Evolutionary conservation across 2,329 filamentous ascomycete species (phyloP).

Genomic region (Alternaria postmessia): DNA sequence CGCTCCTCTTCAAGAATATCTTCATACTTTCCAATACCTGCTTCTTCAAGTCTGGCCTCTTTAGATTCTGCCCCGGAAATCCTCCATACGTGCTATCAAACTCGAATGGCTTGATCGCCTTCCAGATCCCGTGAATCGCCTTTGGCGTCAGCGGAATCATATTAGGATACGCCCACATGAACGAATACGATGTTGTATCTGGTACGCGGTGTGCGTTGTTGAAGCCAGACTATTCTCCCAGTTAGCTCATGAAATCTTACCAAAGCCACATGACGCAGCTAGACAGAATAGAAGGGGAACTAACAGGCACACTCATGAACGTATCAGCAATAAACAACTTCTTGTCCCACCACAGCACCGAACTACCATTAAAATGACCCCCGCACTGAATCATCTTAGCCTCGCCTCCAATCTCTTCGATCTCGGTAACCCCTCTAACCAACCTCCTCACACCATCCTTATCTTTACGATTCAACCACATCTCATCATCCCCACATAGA

Average conservation of each 20-base stretch:
- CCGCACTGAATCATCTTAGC: constrained; percentile 73
- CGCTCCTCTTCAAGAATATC: constrained; percentile 69
- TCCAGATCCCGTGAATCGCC: constrained; percentile 74
- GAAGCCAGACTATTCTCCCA: constrained; percentile 36
- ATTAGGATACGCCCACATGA: constrained; percentile 72
- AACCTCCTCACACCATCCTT: constrained; percentile 54
- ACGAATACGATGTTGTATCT: constrained; percentile 65
- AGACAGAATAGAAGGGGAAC: constrained; percentile 23
- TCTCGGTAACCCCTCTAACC: constrained; percentile 52
- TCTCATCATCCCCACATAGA: constrained; percentile 68
- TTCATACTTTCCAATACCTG: constrained; percentile 79
- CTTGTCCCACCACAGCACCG: constrained; percentile 67
- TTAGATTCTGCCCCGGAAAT: constrained; percentile 70
- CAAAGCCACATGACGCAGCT: neutral
- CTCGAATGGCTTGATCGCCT: constrained; percentile 66
- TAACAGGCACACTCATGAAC: constrained; percentile 71
- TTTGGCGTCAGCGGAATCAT: constrained; percentile 72
- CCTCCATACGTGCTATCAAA: constrained; percentile 74
- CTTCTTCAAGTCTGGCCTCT: constrained; percentile 63
- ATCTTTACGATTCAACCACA: constrained; percentile 67
- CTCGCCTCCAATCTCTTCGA: constrained; percentile 52
- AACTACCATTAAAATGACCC: constrained; percentile 80
- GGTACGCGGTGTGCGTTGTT: constrained; percentile 52
- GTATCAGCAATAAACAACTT: constrained; percentile 79
- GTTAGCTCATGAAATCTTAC: neutral